phyloP scores from a whole-genome alignment of 2,329 filamentous ascomycete species.

The Botrytis sinoallii region DNA sequence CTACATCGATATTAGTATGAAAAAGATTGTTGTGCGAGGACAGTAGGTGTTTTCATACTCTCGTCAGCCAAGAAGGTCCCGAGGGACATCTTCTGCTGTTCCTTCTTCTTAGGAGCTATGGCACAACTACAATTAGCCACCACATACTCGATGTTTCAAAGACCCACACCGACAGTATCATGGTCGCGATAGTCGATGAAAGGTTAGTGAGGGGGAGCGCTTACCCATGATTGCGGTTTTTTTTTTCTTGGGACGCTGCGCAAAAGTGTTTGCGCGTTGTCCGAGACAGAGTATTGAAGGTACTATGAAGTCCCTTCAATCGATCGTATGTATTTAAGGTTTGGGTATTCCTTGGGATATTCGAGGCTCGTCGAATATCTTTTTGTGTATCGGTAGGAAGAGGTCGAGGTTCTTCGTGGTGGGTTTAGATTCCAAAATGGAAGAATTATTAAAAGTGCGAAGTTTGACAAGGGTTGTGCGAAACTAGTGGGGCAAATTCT shows the following conservation, averaged over 20 bases:
- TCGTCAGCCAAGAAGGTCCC: conserved; percentile 92
- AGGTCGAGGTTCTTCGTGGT: conserved; percentile 17
- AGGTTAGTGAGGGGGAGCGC: conserved; percentile 33
- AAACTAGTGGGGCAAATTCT: conserved; percentile 15
- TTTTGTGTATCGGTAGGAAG: conserved; percentile 3
- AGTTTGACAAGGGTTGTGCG: conserved; percentile 16
- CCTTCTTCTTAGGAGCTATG: conserved; percentile 82
- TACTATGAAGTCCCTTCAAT: conserved; percentile 28
- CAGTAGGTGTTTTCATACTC: conserved; percentile 55
- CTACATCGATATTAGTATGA: conserved; percentile 44
- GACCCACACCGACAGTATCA: neutral
- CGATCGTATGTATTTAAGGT: conserved; percentile 5
- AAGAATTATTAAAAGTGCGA: conserved; percentile 18
- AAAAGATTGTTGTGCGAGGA: conserved; percentile 40
- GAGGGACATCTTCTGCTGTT: conserved; percentile 95
- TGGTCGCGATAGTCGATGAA: conserved; percentile 17
- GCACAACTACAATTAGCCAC: conserved; percentile 44
- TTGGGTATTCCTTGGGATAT: neutral
- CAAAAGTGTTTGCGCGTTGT: conserved; percentile 38
- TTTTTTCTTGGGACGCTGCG: conserved; percentile 42
- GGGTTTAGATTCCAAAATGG: conserved; percentile 11
- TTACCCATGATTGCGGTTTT: conserved; percentile 61
- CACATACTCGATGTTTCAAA: neutral
- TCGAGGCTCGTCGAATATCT: conserved; percentile 18
- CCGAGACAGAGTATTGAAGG: conserved; percentile 29